These are phyloP conservation scores for Tuber indicum DNA, from an alignment of 495 filamentous ascomycete genomes.

Conservation along the genomic window DNA sequence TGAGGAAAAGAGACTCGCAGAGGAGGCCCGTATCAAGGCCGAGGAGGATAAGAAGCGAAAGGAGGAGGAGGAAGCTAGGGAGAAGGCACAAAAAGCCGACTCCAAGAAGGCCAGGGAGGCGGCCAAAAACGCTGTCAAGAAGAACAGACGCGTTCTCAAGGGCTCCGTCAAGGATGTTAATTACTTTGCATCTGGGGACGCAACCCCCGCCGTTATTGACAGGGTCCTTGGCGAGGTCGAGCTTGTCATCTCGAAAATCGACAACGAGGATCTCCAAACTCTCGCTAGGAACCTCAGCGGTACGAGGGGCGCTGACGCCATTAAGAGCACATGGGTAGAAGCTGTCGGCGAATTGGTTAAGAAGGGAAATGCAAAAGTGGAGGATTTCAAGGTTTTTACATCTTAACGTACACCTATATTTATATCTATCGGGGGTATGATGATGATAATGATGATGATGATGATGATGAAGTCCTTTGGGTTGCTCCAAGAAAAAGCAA, in stretches of 20 bases:
- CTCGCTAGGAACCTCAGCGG: constrained; percentile 70
- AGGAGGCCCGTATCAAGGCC: constrained; percentile 69
- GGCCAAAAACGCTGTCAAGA: constrained; percentile 95
- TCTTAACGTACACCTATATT: not conserved
- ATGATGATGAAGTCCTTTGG: not conserved
- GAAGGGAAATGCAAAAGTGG: constrained; percentile 30
- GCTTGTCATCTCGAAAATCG: constrained; percentile 78
- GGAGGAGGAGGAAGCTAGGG: constrained; percentile 77
- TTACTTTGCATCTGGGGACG: constrained; percentile 66
- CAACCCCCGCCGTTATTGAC: constrained; percentile 70
- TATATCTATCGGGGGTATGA: not conserved
- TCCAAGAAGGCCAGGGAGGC: constrained; percentile 97
- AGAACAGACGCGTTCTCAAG: constrained; percentile 95
- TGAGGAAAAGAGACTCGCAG: constrained; percentile 72
- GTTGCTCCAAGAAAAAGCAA: not conserved
- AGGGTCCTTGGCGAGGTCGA: constrained; percentile 79
- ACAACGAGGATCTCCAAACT: constrained; percentile 75
- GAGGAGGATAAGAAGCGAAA: constrained; percentile 68
- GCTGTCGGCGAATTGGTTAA: constrained; percentile 30
- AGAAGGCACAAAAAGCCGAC: constrained; percentile 71
- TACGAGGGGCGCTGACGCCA: constrained; percentile 62
- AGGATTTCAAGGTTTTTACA: constrained; percentile 29
- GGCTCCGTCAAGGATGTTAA: constrained; percentile 90
- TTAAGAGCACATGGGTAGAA: constrained; percentile 55
- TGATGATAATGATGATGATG: not conserved